Base-by-base conservation (phyloP, 306 rosid genomes). In the Canavalia ensiformis region DNA sequence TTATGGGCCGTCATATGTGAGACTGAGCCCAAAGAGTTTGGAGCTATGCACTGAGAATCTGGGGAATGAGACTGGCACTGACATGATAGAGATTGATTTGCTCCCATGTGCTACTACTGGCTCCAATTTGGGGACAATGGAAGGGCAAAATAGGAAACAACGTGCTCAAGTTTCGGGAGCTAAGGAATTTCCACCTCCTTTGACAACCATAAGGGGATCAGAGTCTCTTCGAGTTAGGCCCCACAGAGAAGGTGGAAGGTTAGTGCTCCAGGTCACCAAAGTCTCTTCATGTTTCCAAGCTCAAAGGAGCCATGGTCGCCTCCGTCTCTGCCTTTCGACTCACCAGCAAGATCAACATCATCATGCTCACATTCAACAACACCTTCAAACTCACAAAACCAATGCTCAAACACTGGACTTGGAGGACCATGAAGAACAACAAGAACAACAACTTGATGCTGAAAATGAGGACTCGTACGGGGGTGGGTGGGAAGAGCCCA, bases 61-160 rank as follows among this genome's bases (percentile, higher is more conserved):
- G 49, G 99, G 99, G 8, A 93, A 91, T 6, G 99, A 95, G 72
- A 95, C 96, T 0, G 99, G 99, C 31, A 81, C 85, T 49, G 90
- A 90, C 74, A 82, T 92, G 10, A 63, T 52, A 7, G 97, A 89
- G 39, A 84, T 89, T 72, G 85, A 89, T 76, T 77, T 88, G 25
- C 9, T 78, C 25, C 25, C 25, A 18, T 18, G 25, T 18, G 25
- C 25, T 18, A 18, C 25, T 18, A 18, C 25, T 18, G 25, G 25
- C 25, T 18, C 25, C 25, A 18, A 18, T 57, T 74, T 35, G 10
- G 73, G 29, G 76, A 63, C 25, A 18, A 18, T 18, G 25, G 70
- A 45, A 67, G 65, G 46, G 86, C 83, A 63, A 60, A 80, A 33
- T 18, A 44, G 1, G 70, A 12, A 10, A 62, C 45, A 64, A 35